Percentiles rank a stretch among this genome's conserved stretches.
Evolutionary conservation across 768 basidiomycete species (phyloP).

Genomic region (Termitomyces sp.): DNA sequence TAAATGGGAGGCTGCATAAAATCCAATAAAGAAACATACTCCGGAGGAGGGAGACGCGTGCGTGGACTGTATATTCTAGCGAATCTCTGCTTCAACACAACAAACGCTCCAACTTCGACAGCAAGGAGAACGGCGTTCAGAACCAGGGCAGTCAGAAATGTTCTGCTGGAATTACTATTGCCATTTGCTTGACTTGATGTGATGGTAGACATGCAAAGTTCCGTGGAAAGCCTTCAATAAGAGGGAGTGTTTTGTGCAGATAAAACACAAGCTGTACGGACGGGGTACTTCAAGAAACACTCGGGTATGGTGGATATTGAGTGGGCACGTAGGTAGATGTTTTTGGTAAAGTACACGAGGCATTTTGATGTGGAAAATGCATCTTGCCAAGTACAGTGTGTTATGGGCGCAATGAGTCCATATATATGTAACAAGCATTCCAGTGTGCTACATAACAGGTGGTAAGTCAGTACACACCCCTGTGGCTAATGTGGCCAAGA

Average conservation of each 20-base stretch:
- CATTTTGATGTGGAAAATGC: background rate
- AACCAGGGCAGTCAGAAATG: constrained; percentile 57
- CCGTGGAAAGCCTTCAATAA: background rate
- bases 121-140: constrained; percentile 44
- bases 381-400: background rate
- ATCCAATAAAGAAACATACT: constrained; percentile 25
- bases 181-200: constrained; percentile 21
- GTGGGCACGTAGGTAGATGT: background rate
- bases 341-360: background rate
- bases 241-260: background rate
- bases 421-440: too few relatives aligned
- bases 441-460: too few relatives aligned
- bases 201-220: constrained; percentile 20
- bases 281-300: background rate
- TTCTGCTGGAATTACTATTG: constrained; percentile 31
- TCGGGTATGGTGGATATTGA: background rate
- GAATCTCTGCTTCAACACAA: constrained; percentile 50
- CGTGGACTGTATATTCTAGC: constrained; percentile 57
- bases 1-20: background rate
- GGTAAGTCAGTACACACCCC: too few relatives aligned
- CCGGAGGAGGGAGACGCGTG: constrained; percentile 53
- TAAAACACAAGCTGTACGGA: background rate
- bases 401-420: background rate
- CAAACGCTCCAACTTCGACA: constrained; percentile 48
- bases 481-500: too few relatives aligned